phyloP scores from a whole-genome alignment of 2,329 filamentous ascomycete genomes.

The Colletotrichum lindemuthianum region DNA sequence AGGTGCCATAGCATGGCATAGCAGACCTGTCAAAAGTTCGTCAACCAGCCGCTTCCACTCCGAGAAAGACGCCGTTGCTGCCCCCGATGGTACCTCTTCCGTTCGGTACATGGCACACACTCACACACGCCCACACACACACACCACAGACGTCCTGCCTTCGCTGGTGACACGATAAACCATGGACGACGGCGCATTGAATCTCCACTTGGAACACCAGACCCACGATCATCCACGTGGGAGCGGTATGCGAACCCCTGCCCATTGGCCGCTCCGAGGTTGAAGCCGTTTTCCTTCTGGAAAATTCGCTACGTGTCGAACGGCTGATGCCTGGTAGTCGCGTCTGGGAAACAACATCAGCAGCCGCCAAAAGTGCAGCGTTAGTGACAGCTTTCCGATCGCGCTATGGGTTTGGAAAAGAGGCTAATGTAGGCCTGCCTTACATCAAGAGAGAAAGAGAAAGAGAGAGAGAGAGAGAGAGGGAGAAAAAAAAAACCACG shows the following conservation, averaged over 20 bases:
- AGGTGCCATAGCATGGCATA: conserved; percentile 14
- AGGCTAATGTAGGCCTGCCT: conserved; percentile 24
- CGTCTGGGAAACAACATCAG: neutral
- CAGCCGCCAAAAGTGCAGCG: neutral
- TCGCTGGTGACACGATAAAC: conserved; percentile 14
- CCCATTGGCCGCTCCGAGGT: conserved; percentile 20
- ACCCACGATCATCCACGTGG: conserved; percentile 34
- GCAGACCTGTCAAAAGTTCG: conserved; percentile 27
- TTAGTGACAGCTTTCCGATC: neutral
- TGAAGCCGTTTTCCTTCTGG: conserved; percentile 30
- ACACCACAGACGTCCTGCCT: neutral
- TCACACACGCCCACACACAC: neutral
- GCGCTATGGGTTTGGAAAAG: neutral
- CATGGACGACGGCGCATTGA: conserved; percentile 24
- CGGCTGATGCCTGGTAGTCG: neutral
- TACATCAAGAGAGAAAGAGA: neutral
- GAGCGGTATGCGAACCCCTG: conserved; percentile 34
- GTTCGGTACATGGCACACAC: too few species aligned
- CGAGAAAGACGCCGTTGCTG: conserved; percentile 28
- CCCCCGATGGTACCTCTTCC: too few species aligned
- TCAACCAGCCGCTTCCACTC: conserved; percentile 5
- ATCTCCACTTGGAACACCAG: conserved; percentile 31
- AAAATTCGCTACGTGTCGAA: conserved; percentile 21
- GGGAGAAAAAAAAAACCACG: conserved; percentile 3
- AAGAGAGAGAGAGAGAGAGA: too few species aligned